Percentiles rank a stretch among this genome's conserved stretches.
phyloP scores from a whole-genome alignment of 2,329 filamentous ascomycete species.

The Grosmannia clavigera region DNA sequence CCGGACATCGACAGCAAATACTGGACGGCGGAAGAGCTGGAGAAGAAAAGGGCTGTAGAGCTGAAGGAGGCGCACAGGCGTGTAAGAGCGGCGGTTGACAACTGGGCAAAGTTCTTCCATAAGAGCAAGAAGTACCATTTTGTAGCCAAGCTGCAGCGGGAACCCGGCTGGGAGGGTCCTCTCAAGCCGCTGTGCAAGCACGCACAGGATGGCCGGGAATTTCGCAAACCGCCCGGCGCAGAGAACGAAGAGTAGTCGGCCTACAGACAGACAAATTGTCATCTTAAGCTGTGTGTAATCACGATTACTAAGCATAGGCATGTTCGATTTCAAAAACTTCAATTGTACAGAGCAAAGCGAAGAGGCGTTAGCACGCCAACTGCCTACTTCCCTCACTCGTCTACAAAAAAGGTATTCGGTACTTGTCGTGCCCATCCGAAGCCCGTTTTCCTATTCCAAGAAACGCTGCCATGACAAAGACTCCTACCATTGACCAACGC shows the following conservation, averaged over 20 bases:
- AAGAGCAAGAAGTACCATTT: conserved; percentile 69
- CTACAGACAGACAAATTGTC: neutral
- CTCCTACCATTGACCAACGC: neutral
- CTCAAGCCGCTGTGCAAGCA: conserved; percentile 55
- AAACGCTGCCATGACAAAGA: neutral
- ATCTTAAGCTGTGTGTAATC: neutral
- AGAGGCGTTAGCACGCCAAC: neutral
- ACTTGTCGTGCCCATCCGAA: neutral
- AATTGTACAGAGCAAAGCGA: neutral
- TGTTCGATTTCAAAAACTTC: neutral
- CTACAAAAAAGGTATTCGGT: neutral
- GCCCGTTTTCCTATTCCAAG: neutral
- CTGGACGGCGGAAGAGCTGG: conserved; percentile 42
- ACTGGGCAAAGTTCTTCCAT: conserved; percentile 77
- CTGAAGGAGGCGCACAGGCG: conserved; percentile 47
- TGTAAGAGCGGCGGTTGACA: conserved; percentile 54
- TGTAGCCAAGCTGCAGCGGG: conserved; percentile 61
- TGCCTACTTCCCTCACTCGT: neutral
- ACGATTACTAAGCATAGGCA: neutral
- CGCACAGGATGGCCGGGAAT: conserved; percentile 47
- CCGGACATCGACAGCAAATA: conserved; percentile 48
- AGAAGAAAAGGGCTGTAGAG: conserved; percentile 48
- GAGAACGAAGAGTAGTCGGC: neutral
- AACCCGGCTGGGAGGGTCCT: conserved; percentile 47
- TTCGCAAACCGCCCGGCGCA: conserved; percentile 40